These are phyloP conservation scores for Kwoniella bestiolae DNA, from an alignment of 768 basidiomycete genomes.

Conservation along the genomic window DNA sequence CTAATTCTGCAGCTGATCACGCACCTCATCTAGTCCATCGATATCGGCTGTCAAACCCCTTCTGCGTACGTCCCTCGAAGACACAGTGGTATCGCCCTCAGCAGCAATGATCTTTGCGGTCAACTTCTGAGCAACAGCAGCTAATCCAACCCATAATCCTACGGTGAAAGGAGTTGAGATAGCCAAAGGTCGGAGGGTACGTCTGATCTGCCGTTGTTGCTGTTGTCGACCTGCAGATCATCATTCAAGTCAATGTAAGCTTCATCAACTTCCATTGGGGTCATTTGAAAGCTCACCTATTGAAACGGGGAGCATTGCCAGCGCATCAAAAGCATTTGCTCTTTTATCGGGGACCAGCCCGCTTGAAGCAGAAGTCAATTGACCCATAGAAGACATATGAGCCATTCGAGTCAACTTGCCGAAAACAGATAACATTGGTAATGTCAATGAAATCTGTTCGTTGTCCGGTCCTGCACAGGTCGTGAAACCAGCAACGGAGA, in stretches of 20 bases:
- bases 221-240: slow-evolving; percentile 42
- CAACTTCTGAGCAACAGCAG: slow-evolving; percentile 17
- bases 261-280: neutral
- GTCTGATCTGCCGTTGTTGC: slow-evolving; percentile 41
- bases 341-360: slow-evolving; percentile 6
- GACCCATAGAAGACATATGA: slow-evolving; percentile 12
- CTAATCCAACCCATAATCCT: slow-evolving; percentile 28
- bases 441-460: slow-evolving; percentile 20
- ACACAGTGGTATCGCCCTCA: slow-evolving; percentile 23
- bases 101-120: slow-evolving; percentile 36
- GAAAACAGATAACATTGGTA: slow-evolving; percentile 17
- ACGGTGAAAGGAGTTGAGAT: slow-evolving; percentile 18
- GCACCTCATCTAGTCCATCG: slow-evolving; percentile 43
- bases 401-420: slow-evolving; percentile 19
- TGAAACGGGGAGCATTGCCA: slow-evolving; percentile 34
- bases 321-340: slow-evolving; percentile 26
- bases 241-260: neutral
- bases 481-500: slow-evolving; percentile 21
- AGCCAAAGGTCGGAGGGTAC: slow-evolving; percentile 23
- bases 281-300: slow-evolving; percentile 34
- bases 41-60: slow-evolving; percentile 38
- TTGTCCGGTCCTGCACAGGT: slow-evolving; percentile 19
- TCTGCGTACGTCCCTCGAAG: slow-evolving; percentile 16
- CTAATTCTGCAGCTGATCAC: neutral
- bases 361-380: neutral